phyloP scores from a whole-genome alignment of 2,329 filamentous ascomycete species.

The Aspergillus amoenus region DNA sequence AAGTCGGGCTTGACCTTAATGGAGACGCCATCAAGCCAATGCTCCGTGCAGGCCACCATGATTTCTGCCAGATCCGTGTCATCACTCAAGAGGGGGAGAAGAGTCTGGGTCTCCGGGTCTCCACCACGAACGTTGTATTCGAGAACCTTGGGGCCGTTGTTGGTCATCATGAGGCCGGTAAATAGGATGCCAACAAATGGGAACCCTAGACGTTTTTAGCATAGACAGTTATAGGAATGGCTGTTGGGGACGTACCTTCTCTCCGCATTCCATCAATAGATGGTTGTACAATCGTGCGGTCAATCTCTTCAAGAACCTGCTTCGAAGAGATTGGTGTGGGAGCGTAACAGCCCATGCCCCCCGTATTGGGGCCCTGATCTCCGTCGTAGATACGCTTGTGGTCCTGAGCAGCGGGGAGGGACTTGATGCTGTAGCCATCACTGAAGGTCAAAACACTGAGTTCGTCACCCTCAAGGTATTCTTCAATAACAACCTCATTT shows the following conservation, averaged over 20 bases:
- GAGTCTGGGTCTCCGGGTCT: slow-evolving; percentile 86
- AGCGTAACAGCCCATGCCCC: slow-evolving; percentile 96
- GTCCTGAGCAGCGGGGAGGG: slow-evolving; percentile 87
- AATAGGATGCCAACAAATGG: slow-evolving; percentile 47
- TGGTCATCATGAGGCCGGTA: slow-evolving; percentile 85
- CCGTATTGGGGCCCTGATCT: slow-evolving; percentile 88
- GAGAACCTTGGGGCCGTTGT: slow-evolving; percentile 73
- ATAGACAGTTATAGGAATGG: neutral
- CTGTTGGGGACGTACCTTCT: slow-evolving; percentile 59
- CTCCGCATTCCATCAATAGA: slow-evolving; percentile 84
- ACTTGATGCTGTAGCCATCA: slow-evolving; percentile 81
- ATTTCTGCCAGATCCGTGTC: slow-evolving; percentile 84
- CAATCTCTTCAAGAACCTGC: slow-evolving; percentile 73
- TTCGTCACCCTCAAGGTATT: slow-evolving; percentile 88
- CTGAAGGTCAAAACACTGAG: slow-evolving; percentile 88
- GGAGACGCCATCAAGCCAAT: slow-evolving; percentile 68
- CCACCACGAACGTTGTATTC: slow-evolving; percentile 95
- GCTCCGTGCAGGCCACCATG: slow-evolving; percentile 79
- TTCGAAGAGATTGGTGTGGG: slow-evolving; percentile 78
- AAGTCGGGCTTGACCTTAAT: slow-evolving; percentile 69
- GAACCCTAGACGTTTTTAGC: slow-evolving; percentile 28
- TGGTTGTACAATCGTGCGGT: slow-evolving; percentile 80
- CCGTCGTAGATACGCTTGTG: slow-evolving; percentile 94
- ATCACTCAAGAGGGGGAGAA: slow-evolving; percentile 72
- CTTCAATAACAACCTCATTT: slow-evolving; percentile 91